Evolutionary conservation across 306 rosid species (phyloP), one percentile per base, ranked within the genome.

Genomic region (Vachellia collinsii): DNA sequence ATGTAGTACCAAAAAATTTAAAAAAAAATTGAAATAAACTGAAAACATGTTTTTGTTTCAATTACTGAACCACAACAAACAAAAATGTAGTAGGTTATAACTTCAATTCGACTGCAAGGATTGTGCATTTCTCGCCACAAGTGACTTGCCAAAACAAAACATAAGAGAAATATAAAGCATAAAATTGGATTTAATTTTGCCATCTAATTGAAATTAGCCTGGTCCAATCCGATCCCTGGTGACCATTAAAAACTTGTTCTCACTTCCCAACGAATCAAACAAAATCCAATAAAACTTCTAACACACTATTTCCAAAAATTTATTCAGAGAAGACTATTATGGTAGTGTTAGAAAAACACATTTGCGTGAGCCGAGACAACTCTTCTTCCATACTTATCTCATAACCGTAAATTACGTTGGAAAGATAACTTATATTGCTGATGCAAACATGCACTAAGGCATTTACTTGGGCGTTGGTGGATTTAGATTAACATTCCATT

Each of bases 401-500:
- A 2, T 29, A 29, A 2, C 34, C 34, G 34, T 29, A 29, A 29
- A 29, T 29, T 2, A 29, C 2, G 34, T 29, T 29, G 2, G 34
- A 29, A 29, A 2, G 2, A 29, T 29, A 29, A 29, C 34, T 29
- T 29, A 29, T 29, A 29, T 29, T 29, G 34, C 34, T 29, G 34
- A 29, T 29, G 1, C 34, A 29, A 29, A 29, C 34, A 29, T 29
- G 34, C 34, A 29, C 34, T 29, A 79, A 11, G 64, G 41, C 48
- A 37, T 58, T 42, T 62, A 59, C 25, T 50, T 37, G 47, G 50
- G 68, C 13, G 37, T 66, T 63, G 22, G 36, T 46, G 79, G 68
- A 53, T 36, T 74, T 16, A 68, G 70, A 83, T 69, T 61, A 74
- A 72, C 44, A 67, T 37, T 70, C 65, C 80, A 74, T 53, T 59